Conservation (phyloP, 2,329 filamentous ascomycete genomes). For the Neodidymelliopsis sp. region DNA sequence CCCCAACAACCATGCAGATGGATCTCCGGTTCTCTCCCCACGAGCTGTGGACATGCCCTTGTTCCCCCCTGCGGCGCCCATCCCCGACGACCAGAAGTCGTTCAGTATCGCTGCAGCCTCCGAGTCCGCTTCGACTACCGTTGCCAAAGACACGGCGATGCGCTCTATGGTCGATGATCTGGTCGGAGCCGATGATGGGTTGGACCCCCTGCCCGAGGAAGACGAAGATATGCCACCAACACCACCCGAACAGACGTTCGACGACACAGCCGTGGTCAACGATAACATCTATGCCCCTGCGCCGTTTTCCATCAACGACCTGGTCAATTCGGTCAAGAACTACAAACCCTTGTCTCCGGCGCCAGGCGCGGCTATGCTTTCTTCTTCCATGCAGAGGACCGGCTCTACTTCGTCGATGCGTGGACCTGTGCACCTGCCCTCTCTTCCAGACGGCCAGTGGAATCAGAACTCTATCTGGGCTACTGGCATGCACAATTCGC, state of each 20-base stretch:
- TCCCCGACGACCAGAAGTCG: constrained; percentile 47
- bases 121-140: constrained; percentile 57
- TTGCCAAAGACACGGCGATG: constrained; percentile 58
- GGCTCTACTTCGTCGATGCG: constrained; percentile 46
- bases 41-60: constrained; percentile 50
- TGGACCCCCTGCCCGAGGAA: constrained; percentile 52
- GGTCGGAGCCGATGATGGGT: constrained; percentile 53
- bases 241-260: constrained; percentile 55
- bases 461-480: constrained; percentile 50
- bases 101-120: constrained; percentile 49
- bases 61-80: constrained; percentile 34
- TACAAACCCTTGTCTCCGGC: constrained; percentile 43
- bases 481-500: constrained; percentile 37
- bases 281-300: constrained; percentile 40
- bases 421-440: constrained; percentile 45
- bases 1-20: constrained; percentile 49
- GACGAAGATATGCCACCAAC: constrained; percentile 56
- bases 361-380: constrained; percentile 32
- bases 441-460: constrained; percentile 47
- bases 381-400: constrained; percentile 45
- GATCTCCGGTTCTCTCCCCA: constrained; percentile 49
- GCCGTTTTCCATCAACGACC: constrained; percentile 45
- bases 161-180: constrained; percentile 66
- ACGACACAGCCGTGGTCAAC: constrained; percentile 48
- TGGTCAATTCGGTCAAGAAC: constrained; percentile 48